phyloP scores from a whole-genome alignment of 1,284 basidiomycete genomes.

The Cronartium quercuum region DNA sequence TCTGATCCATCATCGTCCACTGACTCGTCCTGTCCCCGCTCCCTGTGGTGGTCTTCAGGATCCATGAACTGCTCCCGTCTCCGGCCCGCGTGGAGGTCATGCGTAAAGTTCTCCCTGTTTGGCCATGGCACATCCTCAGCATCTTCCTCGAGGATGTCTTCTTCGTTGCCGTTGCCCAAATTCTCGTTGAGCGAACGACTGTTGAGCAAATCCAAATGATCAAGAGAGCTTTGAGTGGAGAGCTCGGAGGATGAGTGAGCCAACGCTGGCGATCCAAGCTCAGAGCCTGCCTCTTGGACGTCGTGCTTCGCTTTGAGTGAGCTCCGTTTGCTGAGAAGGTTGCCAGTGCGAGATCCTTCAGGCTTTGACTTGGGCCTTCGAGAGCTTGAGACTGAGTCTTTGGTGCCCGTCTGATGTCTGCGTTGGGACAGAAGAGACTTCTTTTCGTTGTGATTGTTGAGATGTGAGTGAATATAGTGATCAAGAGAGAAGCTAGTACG shows the following conservation, averaged over 20 bases:
- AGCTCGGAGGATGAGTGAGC: background rate
- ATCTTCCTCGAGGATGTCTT: background rate
- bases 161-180: background rate
- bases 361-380: too few species aligned
- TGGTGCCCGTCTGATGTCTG: too few species aligned
- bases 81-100: background rate
- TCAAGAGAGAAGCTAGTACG: background rate
- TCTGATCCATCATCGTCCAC: background rate
- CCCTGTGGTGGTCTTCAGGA: background rate
- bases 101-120: background rate
- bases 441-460: background rate
- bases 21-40: background rate
- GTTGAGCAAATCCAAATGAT: background rate
- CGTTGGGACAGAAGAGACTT: too few species aligned
- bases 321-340: too few species aligned
- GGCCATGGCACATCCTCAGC: background rate
- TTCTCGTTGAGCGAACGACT: background rate
- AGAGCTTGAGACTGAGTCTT: too few species aligned
- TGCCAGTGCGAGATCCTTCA: too few species aligned
- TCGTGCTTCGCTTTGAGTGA: too few species aligned
- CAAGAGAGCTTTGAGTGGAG: background rate
- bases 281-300: background rate
- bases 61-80: background rate
- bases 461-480: conserved; percentile 6
- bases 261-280: background rate